Base-by-base conservation (phyloP, 75 land plant genomes). In the Ceratopteris richardii region DNA sequence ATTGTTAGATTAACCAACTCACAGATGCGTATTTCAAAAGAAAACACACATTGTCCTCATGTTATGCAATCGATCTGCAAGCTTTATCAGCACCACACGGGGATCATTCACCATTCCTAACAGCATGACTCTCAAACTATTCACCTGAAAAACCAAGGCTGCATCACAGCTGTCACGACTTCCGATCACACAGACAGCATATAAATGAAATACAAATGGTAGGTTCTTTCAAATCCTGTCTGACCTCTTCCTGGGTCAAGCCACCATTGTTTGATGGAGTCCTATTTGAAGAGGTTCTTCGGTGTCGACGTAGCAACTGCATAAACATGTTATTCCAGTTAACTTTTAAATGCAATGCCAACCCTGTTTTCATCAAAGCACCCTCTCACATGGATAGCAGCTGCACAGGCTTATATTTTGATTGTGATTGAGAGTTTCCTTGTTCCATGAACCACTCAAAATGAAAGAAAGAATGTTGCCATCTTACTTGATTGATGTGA, bases 91-190 rank as follows among this genome's bases (percentile, higher is more conserved):
- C 14, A 92, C 95, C 21, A 92, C 90, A 26, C 97, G 85, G 24
- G 97, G 97, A 82, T 92, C 97, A 71, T 88, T 79, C 59, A 92
- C 89, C 94, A 92, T 92, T 57, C 97, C 97, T 70, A 92, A 69
- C 7, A 92, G 82, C 97, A 92, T 92, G 36, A 82, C 81, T 19
- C 95, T 82, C 53, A 92, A 66, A 52, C 74, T 80, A 61, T 88
- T 81, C 44, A 87, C 81, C 97, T 92, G 70, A 10, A 50, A 71
- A 6, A 57, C 23, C 16, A 27, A 33, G n/a, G n/a, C n/a, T n/a
- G n/a, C n/a, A n/a, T n/a, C n/a, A n/a, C n/a, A n/a, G n/a, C n/a
- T n/a, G n/a, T n/a, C n/a, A n/a, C n/a, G n/a, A n/a, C n/a, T n/a
- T n/a, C n/a, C n/a, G n/a, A n/a, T n/a, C n/a, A n/a, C n/a, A n/a